These are phyloP conservation scores for Marchantia polymorpha DNA, from an alignment of 225 moss, liverwort and hornwort genomes.

Conservation along the genomic window DNA sequence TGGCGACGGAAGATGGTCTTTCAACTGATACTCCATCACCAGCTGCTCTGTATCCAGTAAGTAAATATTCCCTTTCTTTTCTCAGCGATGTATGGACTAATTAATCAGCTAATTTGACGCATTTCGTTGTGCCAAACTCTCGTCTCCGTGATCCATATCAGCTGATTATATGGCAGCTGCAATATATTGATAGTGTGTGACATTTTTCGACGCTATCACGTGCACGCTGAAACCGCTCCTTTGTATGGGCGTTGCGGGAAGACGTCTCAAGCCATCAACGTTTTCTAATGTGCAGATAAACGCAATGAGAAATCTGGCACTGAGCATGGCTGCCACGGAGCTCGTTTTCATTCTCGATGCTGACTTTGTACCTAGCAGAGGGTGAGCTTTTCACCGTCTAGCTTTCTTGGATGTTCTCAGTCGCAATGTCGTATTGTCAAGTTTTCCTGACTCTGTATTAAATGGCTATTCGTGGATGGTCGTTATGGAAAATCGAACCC, in stretches of 20 bases:
- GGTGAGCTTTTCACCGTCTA: conserved; percentile 18
- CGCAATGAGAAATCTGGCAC: conserved; percentile 45
- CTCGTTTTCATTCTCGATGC: conserved; percentile 50
- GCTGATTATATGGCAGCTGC: too few species aligned
- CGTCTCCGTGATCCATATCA: too few species aligned
- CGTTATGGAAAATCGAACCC: background rate
- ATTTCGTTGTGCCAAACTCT: background rate
- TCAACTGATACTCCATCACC: conserved; percentile 18
- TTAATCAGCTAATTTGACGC: background rate
- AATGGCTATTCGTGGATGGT: background rate
- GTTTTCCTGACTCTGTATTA: background rate
- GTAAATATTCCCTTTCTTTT: background rate
- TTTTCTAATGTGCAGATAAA: conserved; percentile 35
- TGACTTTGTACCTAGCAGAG: conserved; percentile 44
- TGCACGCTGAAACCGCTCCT: background rate
- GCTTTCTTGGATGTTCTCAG: too few species aligned
- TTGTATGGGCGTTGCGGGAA: background rate
- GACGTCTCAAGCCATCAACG: too few species aligned
- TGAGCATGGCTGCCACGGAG: conserved; percentile 44
- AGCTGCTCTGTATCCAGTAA: conserved; percentile 43
- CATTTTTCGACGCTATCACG: background rate
- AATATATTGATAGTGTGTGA: background rate
- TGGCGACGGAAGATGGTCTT: conserved; percentile 35
- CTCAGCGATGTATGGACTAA: background rate
- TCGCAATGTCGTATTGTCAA: too few species aligned